Percentiles rank a stretch among this genome's conserved stretches.
phyloP scores from a whole-genome alignment of 139 green algal genomes.

The Chlamydomonas sp. region DNA sequence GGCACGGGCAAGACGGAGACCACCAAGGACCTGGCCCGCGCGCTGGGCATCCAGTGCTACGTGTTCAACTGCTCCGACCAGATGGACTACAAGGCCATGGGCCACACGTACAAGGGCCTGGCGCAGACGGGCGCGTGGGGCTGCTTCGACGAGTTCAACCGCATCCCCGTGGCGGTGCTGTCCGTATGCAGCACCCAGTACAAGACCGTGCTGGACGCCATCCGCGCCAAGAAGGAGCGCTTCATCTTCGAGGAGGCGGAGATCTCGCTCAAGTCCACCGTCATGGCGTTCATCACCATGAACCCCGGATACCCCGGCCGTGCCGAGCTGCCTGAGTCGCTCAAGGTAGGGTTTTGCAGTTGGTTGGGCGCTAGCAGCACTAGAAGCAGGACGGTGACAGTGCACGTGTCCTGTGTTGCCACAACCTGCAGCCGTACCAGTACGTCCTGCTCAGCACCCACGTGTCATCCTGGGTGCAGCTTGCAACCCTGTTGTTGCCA shows the following conservation, averaged over 20 bases:
- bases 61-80: slow-evolving; percentile 97
- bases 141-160: slow-evolving; percentile 98
- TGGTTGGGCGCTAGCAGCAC: background rate
- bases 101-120: slow-evolving; percentile 93
- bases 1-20: slow-evolving; percentile 95
- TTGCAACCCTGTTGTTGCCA: background rate
- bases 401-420: no score
- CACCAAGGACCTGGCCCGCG: slow-evolving; percentile 89
- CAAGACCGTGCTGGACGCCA: slow-evolving; percentile 94
- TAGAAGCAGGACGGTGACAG: slow-evolving; percentile 4
- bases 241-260: slow-evolving; percentile 86
- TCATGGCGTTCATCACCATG: slow-evolving; percentile 98
- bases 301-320: slow-evolving; percentile 91
- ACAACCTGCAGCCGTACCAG: no score
- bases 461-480: no score
- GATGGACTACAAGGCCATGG: slow-evolving; percentile 95
- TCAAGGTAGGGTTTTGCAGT: slow-evolving; percentile 85
- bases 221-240: slow-evolving; percentile 82
- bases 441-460: no score
- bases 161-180: slow-evolving; percentile 92
- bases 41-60: slow-evolving; percentile 90
- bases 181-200: slow-evolving; percentile 94
- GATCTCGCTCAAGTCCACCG: slow-evolving; percentile 69
- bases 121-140: slow-evolving; percentile 93
- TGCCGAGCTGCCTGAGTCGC: slow-evolving; percentile 92